Evolutionary conservation across 768 basidiomycete species (phyloP).

Genomic region (Calocybe indica): DNA sequence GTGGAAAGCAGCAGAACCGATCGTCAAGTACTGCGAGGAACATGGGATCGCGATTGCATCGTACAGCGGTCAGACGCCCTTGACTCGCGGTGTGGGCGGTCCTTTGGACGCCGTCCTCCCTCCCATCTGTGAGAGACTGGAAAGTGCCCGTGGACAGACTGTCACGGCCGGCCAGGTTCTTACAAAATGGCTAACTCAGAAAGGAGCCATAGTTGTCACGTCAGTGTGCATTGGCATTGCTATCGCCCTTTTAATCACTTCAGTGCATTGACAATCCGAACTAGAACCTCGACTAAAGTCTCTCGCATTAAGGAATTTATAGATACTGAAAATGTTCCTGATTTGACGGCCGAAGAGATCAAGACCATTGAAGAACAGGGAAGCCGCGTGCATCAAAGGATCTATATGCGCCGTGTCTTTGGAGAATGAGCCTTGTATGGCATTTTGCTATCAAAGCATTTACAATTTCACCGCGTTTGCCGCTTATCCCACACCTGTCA

Average conservation of each 20-base stretch:
- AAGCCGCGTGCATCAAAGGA: constrained; percentile 34
- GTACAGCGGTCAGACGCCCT: constrained; percentile 53
- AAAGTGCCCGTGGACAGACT: constrained; percentile 30
- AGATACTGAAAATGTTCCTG: constrained; percentile 34
- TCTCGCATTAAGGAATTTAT: constrained; percentile 41
- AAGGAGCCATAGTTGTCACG: constrained; percentile 64
- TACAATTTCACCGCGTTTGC: too few species aligned
- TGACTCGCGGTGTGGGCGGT: constrained; percentile 39
- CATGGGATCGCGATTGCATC: constrained; percentile 62
- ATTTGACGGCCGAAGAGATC: constrained; percentile 54
- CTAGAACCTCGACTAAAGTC: constrained; percentile 43
- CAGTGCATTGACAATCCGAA: background rate
- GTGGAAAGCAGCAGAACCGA: constrained; percentile 49
- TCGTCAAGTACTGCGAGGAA: constrained; percentile 47
- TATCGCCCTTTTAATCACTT: too few species aligned
- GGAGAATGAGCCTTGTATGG: constrained; percentile 14
- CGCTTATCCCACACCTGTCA: too few species aligned
- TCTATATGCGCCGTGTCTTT: constrained; percentile 35
- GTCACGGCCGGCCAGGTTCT: constrained; percentile 60
- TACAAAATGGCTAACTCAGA: constrained; percentile 60
- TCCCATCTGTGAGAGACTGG: constrained; percentile 44
- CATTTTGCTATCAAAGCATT: too few species aligned
- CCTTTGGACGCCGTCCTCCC: constrained; percentile 54
- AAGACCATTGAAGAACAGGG: constrained; percentile 57
- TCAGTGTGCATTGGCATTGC: constrained; percentile 19